Evolutionary conservation across 148 eudicot species (phyloP).

Genomic region (Cornus controversa): DNA sequence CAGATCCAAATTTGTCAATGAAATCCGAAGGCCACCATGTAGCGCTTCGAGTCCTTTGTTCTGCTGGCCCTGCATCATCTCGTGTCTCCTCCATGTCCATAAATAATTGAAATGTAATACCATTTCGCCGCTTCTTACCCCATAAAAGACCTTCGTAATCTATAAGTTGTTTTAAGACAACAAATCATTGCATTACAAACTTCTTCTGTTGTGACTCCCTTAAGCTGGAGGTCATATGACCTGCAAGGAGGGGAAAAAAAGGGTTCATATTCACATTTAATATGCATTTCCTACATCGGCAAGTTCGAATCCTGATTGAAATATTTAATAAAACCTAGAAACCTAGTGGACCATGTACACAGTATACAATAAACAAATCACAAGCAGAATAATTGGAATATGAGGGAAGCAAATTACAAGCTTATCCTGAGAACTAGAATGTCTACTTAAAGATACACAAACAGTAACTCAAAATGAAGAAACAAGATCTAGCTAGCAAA

Average conservation of each 20-base stretch:
- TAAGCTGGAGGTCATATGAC: conserved; percentile 31
- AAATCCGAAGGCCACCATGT: conserved; percentile 82
- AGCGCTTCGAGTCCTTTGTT: conserved; percentile 57
- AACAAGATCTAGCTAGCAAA: too few species aligned
- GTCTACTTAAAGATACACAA: too few species aligned
- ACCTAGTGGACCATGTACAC: too few species aligned
- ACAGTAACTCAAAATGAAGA: too few species aligned
- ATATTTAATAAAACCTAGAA: neutral
- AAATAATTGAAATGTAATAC: conserved; percentile 40
- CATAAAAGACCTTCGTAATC: conserved; percentile 37
- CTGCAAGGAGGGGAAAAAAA: conserved; percentile 27
- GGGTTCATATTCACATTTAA: conserved; percentile 6
- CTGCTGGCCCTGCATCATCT: conserved; percentile 61
- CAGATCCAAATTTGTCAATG: conserved; percentile 70
- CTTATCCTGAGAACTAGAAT: too few species aligned
- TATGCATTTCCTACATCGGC: neutral
- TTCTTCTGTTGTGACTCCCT: conserved; percentile 16
- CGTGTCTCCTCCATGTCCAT: conserved; percentile 75
- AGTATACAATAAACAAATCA: too few species aligned
- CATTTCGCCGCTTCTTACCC: conserved; percentile 52
- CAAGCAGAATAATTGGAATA: too few species aligned
- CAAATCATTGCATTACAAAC: conserved; percentile 29
- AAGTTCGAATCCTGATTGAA: neutral
- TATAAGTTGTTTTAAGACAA: conserved; percentile 18
- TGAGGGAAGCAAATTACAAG: too few species aligned